phyloP scores from a whole-genome alignment of 345 rosid genomes.

The Syzygium aromaticum region DNA sequence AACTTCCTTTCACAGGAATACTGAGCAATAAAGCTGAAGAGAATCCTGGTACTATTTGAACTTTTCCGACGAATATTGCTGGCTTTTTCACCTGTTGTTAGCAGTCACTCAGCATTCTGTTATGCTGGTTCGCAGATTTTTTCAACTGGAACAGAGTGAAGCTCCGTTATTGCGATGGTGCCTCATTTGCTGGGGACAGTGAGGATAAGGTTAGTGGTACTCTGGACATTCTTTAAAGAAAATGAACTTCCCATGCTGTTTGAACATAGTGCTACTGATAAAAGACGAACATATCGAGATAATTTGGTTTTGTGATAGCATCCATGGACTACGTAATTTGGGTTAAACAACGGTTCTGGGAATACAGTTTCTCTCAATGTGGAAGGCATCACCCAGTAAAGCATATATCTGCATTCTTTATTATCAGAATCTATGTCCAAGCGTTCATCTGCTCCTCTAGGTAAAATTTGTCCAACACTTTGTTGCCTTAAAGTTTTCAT shows the following conservation, averaged over 20 bases:
- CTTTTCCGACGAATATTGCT: neutral
- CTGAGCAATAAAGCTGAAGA: conserved; percentile 65
- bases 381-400: neutral
- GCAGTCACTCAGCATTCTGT: neutral
- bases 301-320: neutral
- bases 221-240: neutral
- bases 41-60: conserved; percentile 55
- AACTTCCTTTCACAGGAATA: conserved; percentile 68
- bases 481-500: neutral
- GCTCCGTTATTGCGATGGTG: conserved; percentile 93
- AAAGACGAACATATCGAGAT: neutral
- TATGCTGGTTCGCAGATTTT: conserved; percentile 3
- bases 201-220: conserved; percentile 18
- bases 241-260: neutral
- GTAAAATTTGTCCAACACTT: neutral
- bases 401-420: neutral
- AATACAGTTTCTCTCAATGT: neutral
- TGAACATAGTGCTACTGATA: neutral
- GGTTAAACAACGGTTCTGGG: neutral
- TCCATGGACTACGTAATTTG: neutral
- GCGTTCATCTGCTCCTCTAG: neutral
- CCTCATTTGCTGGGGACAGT: conserved; percentile 76
- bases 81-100: neutral
- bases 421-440: neutral
- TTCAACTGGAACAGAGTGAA: conserved; percentile 93